Conservation (phyloP, 2,329 filamentous ascomycete species). For the Fusarium bactridioides region DNA sequence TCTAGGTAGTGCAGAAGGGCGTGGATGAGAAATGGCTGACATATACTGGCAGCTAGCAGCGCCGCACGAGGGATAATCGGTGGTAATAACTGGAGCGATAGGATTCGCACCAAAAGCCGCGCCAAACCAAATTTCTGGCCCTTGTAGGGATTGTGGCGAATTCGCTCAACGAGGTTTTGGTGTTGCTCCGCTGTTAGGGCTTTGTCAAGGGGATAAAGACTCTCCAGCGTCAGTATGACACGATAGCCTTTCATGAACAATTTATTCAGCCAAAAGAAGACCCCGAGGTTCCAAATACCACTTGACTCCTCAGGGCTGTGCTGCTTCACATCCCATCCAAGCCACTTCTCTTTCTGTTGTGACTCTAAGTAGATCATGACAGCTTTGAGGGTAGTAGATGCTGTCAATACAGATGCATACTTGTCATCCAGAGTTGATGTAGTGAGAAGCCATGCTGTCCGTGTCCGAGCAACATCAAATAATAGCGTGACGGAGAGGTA, state of each 20-base stretch:
- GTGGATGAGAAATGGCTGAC: neutral
- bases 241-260: neutral
- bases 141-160: neutral
- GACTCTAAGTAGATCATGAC: neutral
- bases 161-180: accelerated
- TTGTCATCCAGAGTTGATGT: accelerated
- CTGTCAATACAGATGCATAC: neutral
- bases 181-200: accelerated
- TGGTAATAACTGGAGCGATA: neutral
- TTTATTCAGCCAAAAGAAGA: neutral
- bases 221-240: neutral
- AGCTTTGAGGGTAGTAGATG: neutral
- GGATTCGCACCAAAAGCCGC: accelerated
- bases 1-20: neutral
- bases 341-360: neutral
- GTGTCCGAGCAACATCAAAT: neutral
- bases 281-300: neutral
- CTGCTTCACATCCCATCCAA: neutral
- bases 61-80: neutral
- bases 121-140: neutral
- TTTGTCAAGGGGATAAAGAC: neutral
- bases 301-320: neutral
- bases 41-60: neutral
- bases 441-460: neutral
- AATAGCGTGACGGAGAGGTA: neutral